Conservation (phyloP, 2,329 filamentous ascomycete genomes). For the Domatiomyces catenatus region DNA sequence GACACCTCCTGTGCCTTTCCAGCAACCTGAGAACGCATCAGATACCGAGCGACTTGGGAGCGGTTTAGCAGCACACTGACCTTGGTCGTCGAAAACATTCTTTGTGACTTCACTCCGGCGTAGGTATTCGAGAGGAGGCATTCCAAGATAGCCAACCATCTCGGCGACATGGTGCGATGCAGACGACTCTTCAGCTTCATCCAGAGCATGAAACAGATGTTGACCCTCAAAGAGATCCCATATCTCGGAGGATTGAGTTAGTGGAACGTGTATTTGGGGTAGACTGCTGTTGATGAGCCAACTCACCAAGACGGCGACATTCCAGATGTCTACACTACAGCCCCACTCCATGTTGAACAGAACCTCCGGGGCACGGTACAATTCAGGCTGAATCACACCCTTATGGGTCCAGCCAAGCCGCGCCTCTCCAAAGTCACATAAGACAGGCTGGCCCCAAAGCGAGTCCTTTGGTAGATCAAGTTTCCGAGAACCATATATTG, state of each 20-base stretch:
- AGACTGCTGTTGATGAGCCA: not conserved
- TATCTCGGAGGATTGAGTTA: not conserved
- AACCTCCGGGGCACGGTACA: constrained; percentile 21
- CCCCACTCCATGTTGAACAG: constrained; percentile 20
- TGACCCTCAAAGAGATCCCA: constrained; percentile 1
- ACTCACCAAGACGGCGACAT: constrained; percentile 18
- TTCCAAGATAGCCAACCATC: constrained; percentile 4
- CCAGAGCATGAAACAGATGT: constrained; percentile 1
- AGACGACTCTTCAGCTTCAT: constrained; percentile 1
- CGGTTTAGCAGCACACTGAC: too few species aligned
- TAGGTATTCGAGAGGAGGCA: constrained; percentile 1
- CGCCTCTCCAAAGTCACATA: constrained; percentile 21
- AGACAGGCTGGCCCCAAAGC: constrained; percentile 12
- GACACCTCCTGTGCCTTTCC: too few species aligned
- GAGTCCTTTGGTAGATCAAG: constrained; percentile 9
- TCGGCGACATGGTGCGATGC: constrained; percentile 3
- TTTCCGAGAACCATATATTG: constrained; percentile 18
- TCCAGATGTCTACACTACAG: constrained; percentile 20
- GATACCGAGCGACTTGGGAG: too few species aligned
- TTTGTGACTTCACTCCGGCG: constrained; percentile 1
- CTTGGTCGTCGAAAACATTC: constrained; percentile 4
- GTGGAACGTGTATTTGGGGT: not conserved
- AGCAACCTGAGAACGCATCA: too few species aligned
- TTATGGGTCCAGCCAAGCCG: constrained; percentile 13
- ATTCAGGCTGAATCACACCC: constrained; percentile 17